Evolutionary conservation across 371 early-diverging fungal genomes (phyloP), one percentile per base, ranked within the genome.

Genomic region (Thermomucor indicae-seudaticae): DNA sequence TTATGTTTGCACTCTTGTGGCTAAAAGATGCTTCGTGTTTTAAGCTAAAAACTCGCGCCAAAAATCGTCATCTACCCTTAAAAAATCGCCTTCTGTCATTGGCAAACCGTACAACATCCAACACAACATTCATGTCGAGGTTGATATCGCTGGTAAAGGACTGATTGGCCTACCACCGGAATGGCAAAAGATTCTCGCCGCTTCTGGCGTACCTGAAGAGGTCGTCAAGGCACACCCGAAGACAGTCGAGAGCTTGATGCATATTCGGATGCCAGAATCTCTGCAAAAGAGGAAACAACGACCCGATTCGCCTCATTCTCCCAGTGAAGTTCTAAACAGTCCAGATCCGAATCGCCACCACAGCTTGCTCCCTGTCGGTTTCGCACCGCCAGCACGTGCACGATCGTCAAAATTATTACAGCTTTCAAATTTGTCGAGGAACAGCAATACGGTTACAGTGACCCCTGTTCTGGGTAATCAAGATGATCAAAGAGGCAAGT

Each of bases 41-140:
- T n/a, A n/a, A n/a, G n/a, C n/a, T n/a, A n/a, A n/a, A n/a, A n/a
- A n/a, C n/a, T n/a, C n/a, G n/a, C n/a, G n/a, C 35, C 11, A 41
- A 14, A 34, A 11, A 14, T 14, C 7, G 7, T 32, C 32, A 7
- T 14, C 7, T 14, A 32, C 32, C 48, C 12, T 55, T 17, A 51
- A 23, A 25, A 65, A 43, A 28, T 23, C 58, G 25, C 49, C 61
- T 31, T 60, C 58, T 10, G 42, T 64, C 10, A 82, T 84, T 44
- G 80, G 84, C 28, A 70, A 75, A 58, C 84, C 84, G 12, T 84
- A 76, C 54, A 81, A 82, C 53, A 67, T 82, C 16, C 75, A 82
- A 27, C 84, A 84, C 46, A 73, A 78, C 45, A 64, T 82, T 6
- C 81, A 82, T 55, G 81, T 84, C 35, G 71, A 80, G 48, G 64